Evolutionary conservation across 2,329 filamentous ascomycete species (phyloP).

Genomic region (Zalaria obscura): DNA sequence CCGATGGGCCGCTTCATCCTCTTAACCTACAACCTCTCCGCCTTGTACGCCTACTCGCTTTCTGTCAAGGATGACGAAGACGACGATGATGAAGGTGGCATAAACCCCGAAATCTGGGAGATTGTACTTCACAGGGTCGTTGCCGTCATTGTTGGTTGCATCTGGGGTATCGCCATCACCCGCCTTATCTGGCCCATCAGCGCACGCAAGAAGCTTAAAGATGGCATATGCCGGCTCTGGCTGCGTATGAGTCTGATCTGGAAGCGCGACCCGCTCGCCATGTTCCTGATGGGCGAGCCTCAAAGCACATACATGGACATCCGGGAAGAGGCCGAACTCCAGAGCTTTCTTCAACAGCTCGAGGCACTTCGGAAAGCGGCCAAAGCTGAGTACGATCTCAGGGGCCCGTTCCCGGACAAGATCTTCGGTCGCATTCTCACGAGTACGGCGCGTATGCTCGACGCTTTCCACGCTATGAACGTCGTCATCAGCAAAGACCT

Average conservation of each 20-base stretch:
- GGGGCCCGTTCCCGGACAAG: conserved; percentile 68
- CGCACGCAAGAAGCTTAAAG: conserved; percentile 73
- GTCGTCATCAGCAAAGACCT: conserved; percentile 74
- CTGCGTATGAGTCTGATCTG: conserved; percentile 91
- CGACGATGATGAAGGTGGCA: conserved; percentile 73
- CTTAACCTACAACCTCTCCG: conserved; percentile 89
- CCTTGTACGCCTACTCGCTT: conserved; percentile 85
- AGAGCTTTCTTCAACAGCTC: conserved; percentile 61
- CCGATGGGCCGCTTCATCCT: conserved; percentile 89
- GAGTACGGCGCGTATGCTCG: conserved; percentile 71
- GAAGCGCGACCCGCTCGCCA: conserved; percentile 79
- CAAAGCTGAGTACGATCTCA: conserved; percentile 74
- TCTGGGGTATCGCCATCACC: conserved; percentile 88
- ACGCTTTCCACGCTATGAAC: conserved; percentile 94
- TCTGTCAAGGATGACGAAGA: conserved; percentile 63
- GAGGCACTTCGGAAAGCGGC: conserved; percentile 61
- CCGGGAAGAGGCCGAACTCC: conserved; percentile 76
- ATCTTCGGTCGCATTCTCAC: conserved; percentile 62
- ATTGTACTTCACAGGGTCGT: conserved; percentile 81
- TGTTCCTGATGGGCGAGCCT: conserved; percentile 36
- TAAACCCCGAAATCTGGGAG: conserved; percentile 69
- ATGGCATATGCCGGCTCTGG: conserved; percentile 82
- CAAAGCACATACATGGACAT: conserved; percentile 58
- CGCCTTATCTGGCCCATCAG: conserved; percentile 88
- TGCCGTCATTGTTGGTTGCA: conserved; percentile 69